Conservation (phyloP, 1,139 yeast genomes). For the Yamadazyma atmosphaerica region DNA sequence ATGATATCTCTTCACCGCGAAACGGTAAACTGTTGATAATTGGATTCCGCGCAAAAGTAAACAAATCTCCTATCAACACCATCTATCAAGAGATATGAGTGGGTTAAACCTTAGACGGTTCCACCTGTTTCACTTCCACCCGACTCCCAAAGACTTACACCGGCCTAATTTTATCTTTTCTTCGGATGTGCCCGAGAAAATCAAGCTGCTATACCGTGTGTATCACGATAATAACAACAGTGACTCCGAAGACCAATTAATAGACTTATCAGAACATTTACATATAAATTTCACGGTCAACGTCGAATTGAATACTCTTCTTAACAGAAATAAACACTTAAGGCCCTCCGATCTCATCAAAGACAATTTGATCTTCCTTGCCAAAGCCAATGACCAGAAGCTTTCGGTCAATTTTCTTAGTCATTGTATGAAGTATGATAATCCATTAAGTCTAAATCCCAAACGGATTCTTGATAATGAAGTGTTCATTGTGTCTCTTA, state of each 20-base stretch:
- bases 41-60: not conserved
- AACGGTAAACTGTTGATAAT: no score
- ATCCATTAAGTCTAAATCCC: constrained; percentile 10
- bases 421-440: constrained; percentile 10
- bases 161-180: constrained; percentile 44
- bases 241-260: no score
- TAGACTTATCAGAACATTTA: constrained; percentile 7
- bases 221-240: not conserved
- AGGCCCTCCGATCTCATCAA: constrained; percentile 35
- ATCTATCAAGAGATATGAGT: no score
- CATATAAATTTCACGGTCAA: constrained; percentile 27
- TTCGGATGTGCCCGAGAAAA: constrained; percentile 33
- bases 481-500: constrained; percentile 35
- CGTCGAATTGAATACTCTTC: constrained; percentile 37
- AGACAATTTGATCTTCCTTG: constrained; percentile 36
- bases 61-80: not conserved
- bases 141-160: constrained; percentile 24
- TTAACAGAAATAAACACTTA: constrained; percentile 29
- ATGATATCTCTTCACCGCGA: no score
- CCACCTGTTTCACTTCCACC: constrained; percentile 17
- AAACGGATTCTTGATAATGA: constrained; percentile 21
- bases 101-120: constrained; percentile 14
- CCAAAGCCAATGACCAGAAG: constrained; percentile 20
- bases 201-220: constrained; percentile 11
- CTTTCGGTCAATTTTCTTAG: constrained; percentile 7